Evolutionary conservation across 805 yeast genomes (phyloP).

Genomic region (Cephaloascus albidus): DNA sequence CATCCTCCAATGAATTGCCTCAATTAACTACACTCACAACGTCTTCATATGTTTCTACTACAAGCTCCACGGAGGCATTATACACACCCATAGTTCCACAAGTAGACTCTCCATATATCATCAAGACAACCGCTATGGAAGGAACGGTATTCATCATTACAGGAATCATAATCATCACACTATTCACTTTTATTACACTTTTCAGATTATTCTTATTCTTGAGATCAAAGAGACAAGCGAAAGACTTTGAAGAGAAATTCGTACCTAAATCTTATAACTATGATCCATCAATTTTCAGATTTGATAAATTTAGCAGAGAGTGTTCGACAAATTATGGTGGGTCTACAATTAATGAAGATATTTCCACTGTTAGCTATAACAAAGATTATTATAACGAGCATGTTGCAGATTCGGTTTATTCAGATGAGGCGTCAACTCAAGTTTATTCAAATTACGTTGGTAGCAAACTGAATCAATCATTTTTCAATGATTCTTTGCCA

Average conservation of each 20-base stretch:
- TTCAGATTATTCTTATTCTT: conserved; percentile 12
- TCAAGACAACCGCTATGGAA: conserved; percentile 4
- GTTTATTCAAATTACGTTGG: background rate
- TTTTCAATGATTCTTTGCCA: background rate
- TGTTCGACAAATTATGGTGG: background rate
- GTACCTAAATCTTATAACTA: background rate
- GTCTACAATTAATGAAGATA: background rate
- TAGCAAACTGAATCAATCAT: no score
- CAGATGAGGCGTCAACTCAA: background rate
- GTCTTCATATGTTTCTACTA: no score
- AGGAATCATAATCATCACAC: conserved; percentile 5
- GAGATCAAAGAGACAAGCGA: conserved; percentile 16
- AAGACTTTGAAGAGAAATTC: conserved; percentile 2
- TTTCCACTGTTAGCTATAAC: background rate
- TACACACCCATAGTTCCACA: background rate
- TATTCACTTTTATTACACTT: conserved; percentile 8
- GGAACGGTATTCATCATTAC: conserved; percentile 7
- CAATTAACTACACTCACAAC: no score
- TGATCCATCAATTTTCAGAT: background rate
- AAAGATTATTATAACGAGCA: background rate
- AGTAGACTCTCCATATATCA: background rate
- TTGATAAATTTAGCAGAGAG: background rate
- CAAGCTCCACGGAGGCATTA: no score
- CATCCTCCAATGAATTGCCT: no score
- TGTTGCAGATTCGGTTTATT: background rate